Evolutionary conservation across 441 rosid species (phyloP), one percentile per base, ranked within the genome.

Genomic region (Cnidoscolus chayamansa): DNA sequence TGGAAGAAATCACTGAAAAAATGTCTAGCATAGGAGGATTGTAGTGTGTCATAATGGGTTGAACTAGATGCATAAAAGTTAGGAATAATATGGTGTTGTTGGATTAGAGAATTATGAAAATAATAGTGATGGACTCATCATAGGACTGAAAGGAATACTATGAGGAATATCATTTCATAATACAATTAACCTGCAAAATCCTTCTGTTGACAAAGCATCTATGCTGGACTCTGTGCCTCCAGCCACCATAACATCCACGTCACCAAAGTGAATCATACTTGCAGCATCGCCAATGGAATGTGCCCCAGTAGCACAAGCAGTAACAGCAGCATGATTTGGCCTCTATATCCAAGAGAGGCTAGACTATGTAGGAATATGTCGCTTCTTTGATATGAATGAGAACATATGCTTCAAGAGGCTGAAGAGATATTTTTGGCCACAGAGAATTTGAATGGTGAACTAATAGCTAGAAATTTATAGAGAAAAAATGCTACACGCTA

Each of bases 221-320:
- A 94, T 90, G 86, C 94, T 92, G 69, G 99, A 92, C 75, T 94
- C 98, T 58, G 96, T 84, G 70, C 99, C 99, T 71, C 99, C 98
- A 69, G 98, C 96, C 65, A 92, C 93, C 98, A 94, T 92, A 80
- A 94, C 88, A 81, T 92, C 91, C 61, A 94, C 81, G 80, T 94
- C 99, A 71, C 97, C 98, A 84, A 89, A 94, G 67, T 88, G 98
- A 84, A 94, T 85, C 96, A 92, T 94, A 83, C 98, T 90, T 54
- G 92, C 78, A 76, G 98, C 98, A 85, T 94, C 98, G 35, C 97
- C 97, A 71, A 94, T 87, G 59, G 97, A 94, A 76, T 94, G 98
- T 40, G 97, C 91, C 70, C 97, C 98, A 64, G 97, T 94, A 63
- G 98, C 97, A 80, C 98, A 94, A 71, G 97, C 98, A 77, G 98